A percentile compares a stretch with the other conserved stretches of the same genome.
Evolutionary conservation across 306 rosid species (phyloP).

Genomic region (Malus sieversii): DNA sequence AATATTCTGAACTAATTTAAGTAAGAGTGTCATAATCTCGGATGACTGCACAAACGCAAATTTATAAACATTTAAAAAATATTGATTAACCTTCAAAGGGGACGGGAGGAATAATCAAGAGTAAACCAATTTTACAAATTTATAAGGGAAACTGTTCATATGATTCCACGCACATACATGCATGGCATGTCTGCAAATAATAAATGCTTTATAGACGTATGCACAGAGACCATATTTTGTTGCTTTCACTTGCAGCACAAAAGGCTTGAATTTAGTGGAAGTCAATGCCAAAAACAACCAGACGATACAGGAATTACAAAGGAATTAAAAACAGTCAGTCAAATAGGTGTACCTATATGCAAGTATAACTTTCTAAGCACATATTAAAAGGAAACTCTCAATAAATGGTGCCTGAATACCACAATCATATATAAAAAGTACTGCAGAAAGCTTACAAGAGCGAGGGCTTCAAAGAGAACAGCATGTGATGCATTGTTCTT

Average conservation of each 20-base stretch:
- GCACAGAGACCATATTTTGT: background rate
- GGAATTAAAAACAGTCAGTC: background rate
- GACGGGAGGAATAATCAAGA: background rate
- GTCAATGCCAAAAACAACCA: background rate
- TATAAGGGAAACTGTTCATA: background rate
- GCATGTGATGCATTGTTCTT: conserved; percentile 99
- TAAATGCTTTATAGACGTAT: background rate
- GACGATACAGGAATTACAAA: background rate
- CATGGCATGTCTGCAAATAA: background rate
- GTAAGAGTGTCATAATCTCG: background rate
- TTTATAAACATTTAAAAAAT: background rate
- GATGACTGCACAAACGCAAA: background rate
- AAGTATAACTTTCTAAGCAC: background rate
- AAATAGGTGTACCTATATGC: background rate
- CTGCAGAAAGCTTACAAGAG: conserved; percentile 61
- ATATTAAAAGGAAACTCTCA: background rate
- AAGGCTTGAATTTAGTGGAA: background rate
- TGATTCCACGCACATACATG: background rate
- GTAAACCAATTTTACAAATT: background rate
- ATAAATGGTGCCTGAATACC: background rate
- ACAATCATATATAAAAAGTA: background rate
- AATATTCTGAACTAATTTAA: background rate
- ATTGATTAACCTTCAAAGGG: background rate
- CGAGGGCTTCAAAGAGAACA: conserved; percentile 99
- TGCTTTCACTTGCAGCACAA: background rate